A percentile compares a stretch with the other conserved stretches of the same genome.
Evolutionary conservation across 495 filamentous ascomycete species (phyloP).

Genomic region (Annulohypoxylon nitens): DNA sequence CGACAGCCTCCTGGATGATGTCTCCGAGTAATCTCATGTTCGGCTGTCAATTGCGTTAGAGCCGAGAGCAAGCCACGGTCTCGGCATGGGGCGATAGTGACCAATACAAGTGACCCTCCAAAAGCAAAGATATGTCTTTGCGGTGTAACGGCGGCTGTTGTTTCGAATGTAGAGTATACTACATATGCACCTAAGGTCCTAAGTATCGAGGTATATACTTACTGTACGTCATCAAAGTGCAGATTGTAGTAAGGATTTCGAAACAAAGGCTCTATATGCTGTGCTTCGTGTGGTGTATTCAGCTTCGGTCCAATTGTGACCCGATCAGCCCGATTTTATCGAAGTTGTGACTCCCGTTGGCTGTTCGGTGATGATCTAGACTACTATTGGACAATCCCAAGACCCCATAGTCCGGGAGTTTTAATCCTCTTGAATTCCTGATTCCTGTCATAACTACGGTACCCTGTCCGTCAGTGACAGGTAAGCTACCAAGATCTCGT

Average conservation of each 20-base stretch:
- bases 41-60: constrained; percentile 12
- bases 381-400: constrained; percentile 26
- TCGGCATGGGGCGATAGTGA: constrained; percentile 17
- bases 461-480: constrained; percentile 24
- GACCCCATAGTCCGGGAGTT: constrained; percentile 40
- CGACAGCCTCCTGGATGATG: constrained; percentile 22
- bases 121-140: constrained; percentile 12
- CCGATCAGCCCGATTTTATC: constrained; percentile 31
- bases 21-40: constrained; percentile 29
- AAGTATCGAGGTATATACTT: background rate
- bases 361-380: constrained; percentile 27
- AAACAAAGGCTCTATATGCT: constrained; percentile 32
- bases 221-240: constrained; percentile 34
- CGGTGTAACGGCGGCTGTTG: background rate
- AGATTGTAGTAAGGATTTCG: constrained; percentile 18
- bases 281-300: constrained; percentile 22
- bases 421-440: constrained; percentile 43
- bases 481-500: constrained; percentile 38
- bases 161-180: constrained; percentile 15
- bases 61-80: constrained; percentile 22
- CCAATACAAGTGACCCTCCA: constrained; percentile 8
- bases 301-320: constrained; percentile 41
- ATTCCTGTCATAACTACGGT: constrained; percentile 32
- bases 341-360: constrained; percentile 20
- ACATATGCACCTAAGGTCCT: background rate